Evolutionary conservation across 441 rosid species (phyloP).

Genomic region (Macaranga tanarius): DNA sequence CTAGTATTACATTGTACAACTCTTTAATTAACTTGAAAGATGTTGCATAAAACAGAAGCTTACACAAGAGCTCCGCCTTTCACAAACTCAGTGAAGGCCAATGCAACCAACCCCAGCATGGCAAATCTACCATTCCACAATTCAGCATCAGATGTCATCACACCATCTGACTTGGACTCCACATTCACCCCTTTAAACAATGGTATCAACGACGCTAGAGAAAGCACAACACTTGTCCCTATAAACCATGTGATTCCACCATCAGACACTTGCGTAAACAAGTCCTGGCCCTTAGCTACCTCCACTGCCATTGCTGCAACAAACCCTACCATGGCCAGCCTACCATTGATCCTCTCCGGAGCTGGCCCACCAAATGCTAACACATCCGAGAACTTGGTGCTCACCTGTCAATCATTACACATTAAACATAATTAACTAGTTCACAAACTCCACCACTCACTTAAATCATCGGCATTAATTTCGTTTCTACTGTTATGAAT

Average conservation of each 20-base stretch:
- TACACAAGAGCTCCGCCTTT: slow-evolving; percentile 65
- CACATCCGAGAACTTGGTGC: slow-evolving; percentile 57
- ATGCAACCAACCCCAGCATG: slow-evolving; percentile 74
- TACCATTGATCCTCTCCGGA: slow-evolving; percentile 86
- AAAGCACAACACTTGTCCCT: slow-evolving; percentile 50
- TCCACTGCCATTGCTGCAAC: slow-evolving; percentile 74
- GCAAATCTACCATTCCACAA: slow-evolving; percentile 84
- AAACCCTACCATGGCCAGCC: slow-evolving; percentile 84
- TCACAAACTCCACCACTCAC: too few species aligned
- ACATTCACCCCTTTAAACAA: slow-evolving; percentile 55
- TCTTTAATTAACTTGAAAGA: neutral
- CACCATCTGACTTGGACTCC: slow-evolving; percentile 49
- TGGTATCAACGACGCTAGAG: slow-evolving; percentile 68
- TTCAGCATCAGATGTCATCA: slow-evolving; percentile 83
- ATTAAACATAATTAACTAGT: too few species aligned
- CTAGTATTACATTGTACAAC: too few species aligned
- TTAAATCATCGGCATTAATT: too few species aligned
- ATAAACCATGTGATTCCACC: slow-evolving; percentile 74
- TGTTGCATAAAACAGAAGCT: neutral
- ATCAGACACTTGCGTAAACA: slow-evolving; percentile 54
- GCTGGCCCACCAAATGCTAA: slow-evolving; percentile 86
- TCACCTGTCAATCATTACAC: slow-evolving; percentile 30
- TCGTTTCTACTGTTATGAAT: too few species aligned
- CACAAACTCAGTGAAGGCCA: slow-evolving; percentile 71
- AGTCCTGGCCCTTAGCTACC: slow-evolving; percentile 57